These are phyloP conservation scores for Tolypocladium amazonense DNA, from an alignment of 2,329 filamentous ascomycete species.

Conservation along the genomic window DNA sequence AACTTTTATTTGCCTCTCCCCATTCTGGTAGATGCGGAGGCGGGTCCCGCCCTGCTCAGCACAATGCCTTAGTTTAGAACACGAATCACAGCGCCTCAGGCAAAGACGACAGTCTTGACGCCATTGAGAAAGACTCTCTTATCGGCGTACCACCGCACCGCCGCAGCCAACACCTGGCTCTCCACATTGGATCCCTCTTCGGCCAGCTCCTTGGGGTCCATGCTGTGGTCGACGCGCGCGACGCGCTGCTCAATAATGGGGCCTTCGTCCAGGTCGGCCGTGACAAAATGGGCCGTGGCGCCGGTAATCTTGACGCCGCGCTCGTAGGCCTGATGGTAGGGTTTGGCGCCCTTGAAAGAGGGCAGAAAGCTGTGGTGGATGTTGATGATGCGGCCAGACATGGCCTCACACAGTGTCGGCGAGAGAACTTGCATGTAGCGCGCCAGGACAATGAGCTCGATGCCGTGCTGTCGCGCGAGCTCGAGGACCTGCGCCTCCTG, in stretches of 20 bases:
- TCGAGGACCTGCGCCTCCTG: constrained; percentile 65
- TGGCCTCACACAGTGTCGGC: constrained; percentile 61
- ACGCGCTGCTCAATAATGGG: constrained; percentile 84
- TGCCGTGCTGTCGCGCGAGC: constrained; percentile 54
- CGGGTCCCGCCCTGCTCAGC: background rate
- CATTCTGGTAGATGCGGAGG: background rate
- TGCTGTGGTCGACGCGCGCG: constrained; percentile 62
- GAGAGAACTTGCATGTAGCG: constrained; percentile 84
- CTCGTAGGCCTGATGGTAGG: constrained; percentile 81
- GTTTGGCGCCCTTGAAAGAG: constrained; percentile 79
- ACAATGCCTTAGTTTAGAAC: background rate
- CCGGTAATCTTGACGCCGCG: constrained; percentile 83
- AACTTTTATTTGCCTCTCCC: background rate
- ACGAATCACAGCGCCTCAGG: background rate
- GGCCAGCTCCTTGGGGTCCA: constrained; percentile 66
- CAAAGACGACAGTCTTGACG: constrained; percentile 69
- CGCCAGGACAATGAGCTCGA: constrained; percentile 72
- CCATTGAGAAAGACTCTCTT: constrained; percentile 68
- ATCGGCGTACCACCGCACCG: constrained; percentile 78
- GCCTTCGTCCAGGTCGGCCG: constrained; percentile 73
- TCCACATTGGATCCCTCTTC: constrained; percentile 77
- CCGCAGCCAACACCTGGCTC: constrained; percentile 70
- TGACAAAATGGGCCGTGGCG: constrained; percentile 78
- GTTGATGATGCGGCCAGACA: constrained; percentile 84
- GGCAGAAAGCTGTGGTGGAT: constrained; percentile 85